Evolutionary conservation across 768 basidiomycete species (phyloP).

Genomic region (Boletus edulis): DNA sequence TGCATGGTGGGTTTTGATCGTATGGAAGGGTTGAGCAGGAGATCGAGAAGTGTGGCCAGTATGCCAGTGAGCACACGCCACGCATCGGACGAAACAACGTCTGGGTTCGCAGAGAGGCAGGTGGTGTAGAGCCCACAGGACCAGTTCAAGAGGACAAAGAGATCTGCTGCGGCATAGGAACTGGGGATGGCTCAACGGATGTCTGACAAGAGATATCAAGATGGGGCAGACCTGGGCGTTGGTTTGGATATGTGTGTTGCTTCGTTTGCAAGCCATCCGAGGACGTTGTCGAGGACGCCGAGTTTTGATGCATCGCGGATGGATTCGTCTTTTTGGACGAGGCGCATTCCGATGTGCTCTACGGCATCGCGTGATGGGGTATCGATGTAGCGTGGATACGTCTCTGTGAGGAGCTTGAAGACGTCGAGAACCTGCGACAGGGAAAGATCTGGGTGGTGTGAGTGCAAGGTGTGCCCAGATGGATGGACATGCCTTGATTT

Average conservation of each 20-base stretch:
- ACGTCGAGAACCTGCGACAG: conserved; percentile 64
- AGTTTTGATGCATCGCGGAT: conserved; percentile 41
- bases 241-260: conserved; percentile 55
- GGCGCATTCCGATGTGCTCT: conserved; percentile 58
- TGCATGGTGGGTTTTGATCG: conserved; percentile 58
- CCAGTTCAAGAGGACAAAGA: conserved; percentile 75
- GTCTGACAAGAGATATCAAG: background rate
- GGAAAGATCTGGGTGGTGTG: conserved; percentile 47
- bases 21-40: conserved; percentile 49
- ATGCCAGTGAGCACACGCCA: conserved; percentile 55
- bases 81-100: conserved; percentile 44
- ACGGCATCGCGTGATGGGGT: conserved; percentile 67
- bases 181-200: conserved; percentile 16
- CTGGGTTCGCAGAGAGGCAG: conserved; percentile 43
- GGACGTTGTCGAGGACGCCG: conserved; percentile 65
- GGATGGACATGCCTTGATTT: conserved; percentile 47
- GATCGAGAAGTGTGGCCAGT: conserved; percentile 60
- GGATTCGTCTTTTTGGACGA: conserved; percentile 64
- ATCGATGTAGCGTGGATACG: conserved; percentile 80
- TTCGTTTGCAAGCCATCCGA: conserved; percentile 76
- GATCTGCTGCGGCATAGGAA: conserved; percentile 55
- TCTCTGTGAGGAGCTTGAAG: conserved; percentile 69
- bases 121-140: conserved; percentile 58
- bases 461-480: background rate
- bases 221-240: conserved; percentile 50